Evolutionary conservation across 73 alveolate genomes (phyloP).

Genomic region (Paramecium pentaurelia): DNA sequence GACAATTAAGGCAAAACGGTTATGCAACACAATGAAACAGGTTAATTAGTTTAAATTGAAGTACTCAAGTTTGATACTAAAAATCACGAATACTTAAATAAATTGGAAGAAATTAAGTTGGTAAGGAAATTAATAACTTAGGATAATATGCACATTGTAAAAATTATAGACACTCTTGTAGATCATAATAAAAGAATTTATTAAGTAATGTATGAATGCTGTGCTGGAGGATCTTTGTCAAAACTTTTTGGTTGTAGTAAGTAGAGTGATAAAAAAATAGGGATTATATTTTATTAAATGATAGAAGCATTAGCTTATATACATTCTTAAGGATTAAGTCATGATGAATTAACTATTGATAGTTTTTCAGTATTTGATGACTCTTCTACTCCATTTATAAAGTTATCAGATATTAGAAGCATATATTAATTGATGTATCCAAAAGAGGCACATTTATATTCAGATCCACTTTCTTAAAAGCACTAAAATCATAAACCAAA

Average conservation of each 20-base stretch:
- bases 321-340: neutral
- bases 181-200: neutral
- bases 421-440: neutral
- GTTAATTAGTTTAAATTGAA: neutral
- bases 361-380: neutral
- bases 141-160: constrained; percentile 1
- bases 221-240: neutral
- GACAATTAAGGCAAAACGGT: neutral
- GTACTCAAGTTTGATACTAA: neutral
- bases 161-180: neutral
- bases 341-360: neutral
- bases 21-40: neutral
- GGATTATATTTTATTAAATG: neutral
- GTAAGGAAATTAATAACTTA: neutral
- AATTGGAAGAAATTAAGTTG: neutral
- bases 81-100: neutral
- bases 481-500: neutral
- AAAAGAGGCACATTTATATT: neutral
- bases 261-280: neutral
- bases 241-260: neutral
- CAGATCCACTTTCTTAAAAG: neutral
- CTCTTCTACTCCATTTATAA: neutral
- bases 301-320: neutral
- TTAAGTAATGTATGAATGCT: neutral
- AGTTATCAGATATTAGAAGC: neutral